Conservation (phyloP, 2,329 filamentous ascomycete species). For the Coniella vitis region DNA sequence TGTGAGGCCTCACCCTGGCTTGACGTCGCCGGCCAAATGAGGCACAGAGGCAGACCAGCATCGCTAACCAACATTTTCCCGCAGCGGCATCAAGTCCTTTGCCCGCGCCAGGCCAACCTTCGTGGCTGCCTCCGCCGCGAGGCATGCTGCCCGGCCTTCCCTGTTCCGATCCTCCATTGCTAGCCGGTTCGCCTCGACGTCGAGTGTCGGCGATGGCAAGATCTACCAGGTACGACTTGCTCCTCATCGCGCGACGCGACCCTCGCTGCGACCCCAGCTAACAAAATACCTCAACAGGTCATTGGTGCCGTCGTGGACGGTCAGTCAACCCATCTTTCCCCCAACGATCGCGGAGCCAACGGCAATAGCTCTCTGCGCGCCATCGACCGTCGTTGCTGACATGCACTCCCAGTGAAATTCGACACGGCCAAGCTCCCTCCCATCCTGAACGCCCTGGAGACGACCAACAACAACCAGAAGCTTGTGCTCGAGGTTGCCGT, state of each 20-base stretch:
- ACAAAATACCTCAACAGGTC: slow-evolving; percentile 69
- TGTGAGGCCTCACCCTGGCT: slow-evolving; percentile 21
- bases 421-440: slow-evolving; percentile 85
- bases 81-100: slow-evolving; percentile 55
- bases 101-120: slow-evolving; percentile 54
- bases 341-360: slow-evolving; percentile 1
- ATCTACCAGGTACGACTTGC: slow-evolving; percentile 55
- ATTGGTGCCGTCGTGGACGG: slow-evolving; percentile 99
- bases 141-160: slow-evolving; percentile 52
- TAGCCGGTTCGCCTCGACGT: slow-evolving; percentile 53
- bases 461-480: slow-evolving; percentile 86
- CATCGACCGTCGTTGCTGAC: slow-evolving; percentile 16
- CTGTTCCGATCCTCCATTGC: slow-evolving; percentile 47
- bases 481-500: slow-evolving; percentile 94
- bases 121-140: slow-evolving; percentile 45
- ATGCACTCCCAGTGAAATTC: slow-evolving; percentile 75
- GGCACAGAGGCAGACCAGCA: neutral
- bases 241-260: slow-evolving; percentile 7
- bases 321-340: slow-evolving; percentile 43
- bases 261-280: slow-evolving; percentile 21
- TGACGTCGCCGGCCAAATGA: slow-evolving; percentile 6
- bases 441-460: slow-evolving; percentile 96
- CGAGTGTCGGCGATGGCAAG: slow-evolving; percentile 56
- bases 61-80: slow-evolving; percentile 25
- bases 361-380: slow-evolving; percentile 6